phyloP scores from a whole-genome alignment of 306 rosid genomes.

The Luffa aegyptiaca region DNA sequence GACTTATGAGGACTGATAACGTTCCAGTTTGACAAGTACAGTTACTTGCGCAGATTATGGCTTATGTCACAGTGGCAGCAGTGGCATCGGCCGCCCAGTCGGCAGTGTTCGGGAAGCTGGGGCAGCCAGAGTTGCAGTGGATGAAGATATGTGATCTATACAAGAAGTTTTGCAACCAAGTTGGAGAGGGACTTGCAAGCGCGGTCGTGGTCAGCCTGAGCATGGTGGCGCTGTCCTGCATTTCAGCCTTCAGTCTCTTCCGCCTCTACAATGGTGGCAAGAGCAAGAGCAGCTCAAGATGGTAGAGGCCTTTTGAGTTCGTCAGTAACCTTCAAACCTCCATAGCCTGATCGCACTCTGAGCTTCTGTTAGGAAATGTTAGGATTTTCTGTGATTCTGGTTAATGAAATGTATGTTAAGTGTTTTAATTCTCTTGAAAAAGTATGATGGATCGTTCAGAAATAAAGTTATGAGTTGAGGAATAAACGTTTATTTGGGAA shows the following conservation, averaged over 20 bases:
- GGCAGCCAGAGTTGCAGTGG: conserved; percentile 82
- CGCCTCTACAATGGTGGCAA: conserved; percentile 63
- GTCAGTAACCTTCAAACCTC: not conserved
- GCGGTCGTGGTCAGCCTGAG: conserved; percentile 49
- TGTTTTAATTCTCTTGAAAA: not conserved
- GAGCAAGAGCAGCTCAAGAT: conserved; percentile 20
- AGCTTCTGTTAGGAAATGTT: not conserved
- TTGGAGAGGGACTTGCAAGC: conserved; percentile 65
- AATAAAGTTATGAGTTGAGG: not conserved
- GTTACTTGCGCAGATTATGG: conserved; percentile 47
- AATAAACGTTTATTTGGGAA: not conserved
- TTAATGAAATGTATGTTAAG: not conserved
- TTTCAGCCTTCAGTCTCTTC: conserved; percentile 82
- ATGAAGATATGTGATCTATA: conserved; percentile 62
- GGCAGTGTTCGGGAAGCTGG: conserved; percentile 52
- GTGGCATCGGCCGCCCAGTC: conserved; percentile 58
- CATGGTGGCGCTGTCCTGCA: conserved; percentile 50
- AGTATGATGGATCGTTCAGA: not conserved
- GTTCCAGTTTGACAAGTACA: not conserved
- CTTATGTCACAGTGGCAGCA: conserved; percentile 58
- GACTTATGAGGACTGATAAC: too few relatives aligned
- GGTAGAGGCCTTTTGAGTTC: conserved; percentile 25
- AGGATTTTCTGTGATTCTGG: not conserved
- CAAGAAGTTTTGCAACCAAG: conserved; percentile 82
- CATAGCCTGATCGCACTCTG: not conserved